Percentiles rank a stretch among this genome's conserved stretches.
These are phyloP conservation scores for Lavandula angustifolia DNA, from an alignment of 257 asterid species.

Conservation along the genomic window DNA sequence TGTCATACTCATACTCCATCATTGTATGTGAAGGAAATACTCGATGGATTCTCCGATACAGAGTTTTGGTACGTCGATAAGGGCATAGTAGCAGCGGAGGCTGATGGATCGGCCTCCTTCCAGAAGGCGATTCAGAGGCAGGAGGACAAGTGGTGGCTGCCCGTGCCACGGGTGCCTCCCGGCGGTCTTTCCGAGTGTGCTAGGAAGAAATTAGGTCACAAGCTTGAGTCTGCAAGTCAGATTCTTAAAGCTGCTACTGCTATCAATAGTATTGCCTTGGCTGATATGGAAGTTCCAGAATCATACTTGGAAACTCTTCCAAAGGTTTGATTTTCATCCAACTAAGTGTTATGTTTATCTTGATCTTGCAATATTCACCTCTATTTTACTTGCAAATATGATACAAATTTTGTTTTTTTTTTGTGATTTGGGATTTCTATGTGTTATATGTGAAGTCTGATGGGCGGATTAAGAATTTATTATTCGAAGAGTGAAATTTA, in stretches of 20 bases:
- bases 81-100: constrained; percentile 63
- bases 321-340: constrained; percentile 53
- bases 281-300: constrained; percentile 96
- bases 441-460: no score
- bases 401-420: no score
- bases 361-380: not conserved
- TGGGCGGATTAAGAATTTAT: no score
- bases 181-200: constrained; percentile 71
- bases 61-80: constrained; percentile 98
- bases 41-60: constrained; percentile 67
- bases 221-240: constrained; percentile 84
- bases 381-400: not conserved
- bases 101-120: constrained; percentile 67
- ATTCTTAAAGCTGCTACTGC: constrained; percentile 89
- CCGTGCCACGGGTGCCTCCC: constrained; percentile 86
- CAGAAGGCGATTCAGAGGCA: constrained; percentile 65
- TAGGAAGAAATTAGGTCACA: constrained; percentile 56
- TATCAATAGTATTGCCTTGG: constrained; percentile 64
- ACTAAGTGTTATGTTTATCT: not conserved
- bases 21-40: constrained; percentile 57
- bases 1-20: not conserved
- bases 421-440: no score
- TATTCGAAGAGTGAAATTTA: no score
- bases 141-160: constrained; percentile 98
- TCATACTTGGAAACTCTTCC: constrained; percentile 85